Percentiles rank a stretch among this genome's conserved stretches.
Conservation (phyloP, 2,329 filamentous ascomycete species). For the Alternaria novae-zelandiae region DNA sequence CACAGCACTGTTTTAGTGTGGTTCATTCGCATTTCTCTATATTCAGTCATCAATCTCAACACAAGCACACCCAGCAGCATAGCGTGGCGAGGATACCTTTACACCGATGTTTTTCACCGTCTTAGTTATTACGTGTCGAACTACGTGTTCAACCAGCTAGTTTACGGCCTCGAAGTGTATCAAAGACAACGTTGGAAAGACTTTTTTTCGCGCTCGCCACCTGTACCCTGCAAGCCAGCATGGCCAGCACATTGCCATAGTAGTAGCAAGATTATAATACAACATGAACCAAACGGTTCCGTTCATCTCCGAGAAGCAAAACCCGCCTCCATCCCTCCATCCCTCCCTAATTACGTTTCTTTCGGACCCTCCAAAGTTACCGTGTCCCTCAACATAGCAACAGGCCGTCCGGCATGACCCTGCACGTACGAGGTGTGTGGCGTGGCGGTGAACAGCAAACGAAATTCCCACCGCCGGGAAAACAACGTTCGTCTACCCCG, state of each 20-base stretch:
- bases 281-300: neutral
- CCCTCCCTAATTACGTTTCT: constrained; percentile 19
- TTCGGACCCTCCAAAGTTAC: constrained; percentile 8
- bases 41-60: constrained; percentile 14
- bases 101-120: constrained; percentile 9
- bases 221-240: constrained; percentile 20
- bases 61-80: constrained; percentile 19
- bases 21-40: constrained; percentile 27
- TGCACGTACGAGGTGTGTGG: neutral
- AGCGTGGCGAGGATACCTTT: constrained; percentile 31
- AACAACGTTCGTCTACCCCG: constrained; percentile 25
- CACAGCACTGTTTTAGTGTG: constrained; percentile 31
- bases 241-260: constrained; percentile 10
- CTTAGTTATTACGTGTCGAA: constrained; percentile 1
- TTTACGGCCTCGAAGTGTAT: neutral
- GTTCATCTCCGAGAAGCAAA: constrained; percentile 16
- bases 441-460: constrained; percentile 40
- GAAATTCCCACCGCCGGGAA: constrained; percentile 21
- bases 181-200: constrained; percentile 22
- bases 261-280: constrained; percentile 9
- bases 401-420: constrained; percentile 25
- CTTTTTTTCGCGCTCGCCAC: constrained; percentile 18
- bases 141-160: neutral
- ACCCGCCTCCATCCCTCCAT: neutral
- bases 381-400: constrained; percentile 10